Percentiles rank a stretch among this genome's conserved stretches.
Conservation (phyloP, 805 yeast genomes). For the Allodekkera sacchari region DNA sequence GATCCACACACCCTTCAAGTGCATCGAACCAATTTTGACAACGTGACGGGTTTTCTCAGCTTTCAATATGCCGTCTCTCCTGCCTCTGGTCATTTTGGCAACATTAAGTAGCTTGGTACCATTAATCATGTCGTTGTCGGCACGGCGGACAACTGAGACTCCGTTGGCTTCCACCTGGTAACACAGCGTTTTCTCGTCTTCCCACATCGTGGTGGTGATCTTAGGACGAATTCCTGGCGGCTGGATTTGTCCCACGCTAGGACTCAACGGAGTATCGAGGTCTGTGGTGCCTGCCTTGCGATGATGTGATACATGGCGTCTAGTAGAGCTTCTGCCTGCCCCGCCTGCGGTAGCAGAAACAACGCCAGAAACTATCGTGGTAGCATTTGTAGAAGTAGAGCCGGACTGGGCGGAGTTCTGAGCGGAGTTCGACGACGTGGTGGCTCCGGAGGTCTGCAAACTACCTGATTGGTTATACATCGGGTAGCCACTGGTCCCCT, state of each 20-base stretch:
- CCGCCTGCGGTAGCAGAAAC: too few species aligned
- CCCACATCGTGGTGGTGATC: slow-evolving; percentile 71
- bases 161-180: slow-evolving; percentile 67
- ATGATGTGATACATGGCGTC: too few species aligned
- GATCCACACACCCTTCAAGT: slow-evolving; percentile 68
- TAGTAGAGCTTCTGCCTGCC: too few species aligned
- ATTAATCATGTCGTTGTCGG: slow-evolving; percentile 65
- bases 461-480: too few species aligned
- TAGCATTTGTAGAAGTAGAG: too few species aligned
- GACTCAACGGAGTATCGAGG: slow-evolving; percentile 17
- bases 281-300: too few species aligned
- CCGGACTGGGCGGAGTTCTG: too few species aligned
- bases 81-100: slow-evolving; percentile 66
- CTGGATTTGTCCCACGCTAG: slow-evolving; percentile 30
- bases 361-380: too few species aligned
- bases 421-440: too few species aligned
- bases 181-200: slow-evolving; percentile 63
- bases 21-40: slow-evolving; percentile 70
- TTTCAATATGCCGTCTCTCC: slow-evolving; percentile 63
- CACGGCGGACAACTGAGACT: slow-evolving; percentile 58
- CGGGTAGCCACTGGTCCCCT: too few species aligned
- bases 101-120: slow-evolving; percentile 64
- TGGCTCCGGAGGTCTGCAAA: too few species aligned
- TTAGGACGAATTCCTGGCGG: slow-evolving; percentile 42
- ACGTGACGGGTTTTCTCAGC: slow-evolving; percentile 61